These are phyloP conservation scores for Parascedosporium putredinis DNA, from an alignment of 2,329 filamentous ascomycete genomes.

Conservation along the genomic window DNA sequence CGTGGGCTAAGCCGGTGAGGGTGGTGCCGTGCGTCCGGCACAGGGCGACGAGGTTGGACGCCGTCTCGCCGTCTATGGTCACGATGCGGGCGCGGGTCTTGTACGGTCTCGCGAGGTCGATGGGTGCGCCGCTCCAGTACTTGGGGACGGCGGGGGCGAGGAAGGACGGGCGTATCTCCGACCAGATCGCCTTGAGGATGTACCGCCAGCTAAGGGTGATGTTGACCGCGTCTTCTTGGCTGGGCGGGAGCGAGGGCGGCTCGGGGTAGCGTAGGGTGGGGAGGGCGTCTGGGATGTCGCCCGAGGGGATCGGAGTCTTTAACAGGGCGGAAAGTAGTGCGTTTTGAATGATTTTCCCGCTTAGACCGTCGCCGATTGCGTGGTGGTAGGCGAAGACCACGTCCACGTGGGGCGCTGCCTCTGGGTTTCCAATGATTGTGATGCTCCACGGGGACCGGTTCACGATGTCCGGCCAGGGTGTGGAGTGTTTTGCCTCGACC, in stretches of 20 bases:
- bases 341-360: conserved; percentile 37
- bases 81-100: conserved; percentile 26
- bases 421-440: conserved; percentile 20
- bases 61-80: conserved; percentile 19
- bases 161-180: conserved; percentile 27
- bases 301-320: conserved; percentile 1
- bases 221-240: conserved; percentile 30
- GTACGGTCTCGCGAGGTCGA: conserved; percentile 25
- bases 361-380: conserved; percentile 39
- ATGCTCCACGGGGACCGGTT: conserved; percentile 37
- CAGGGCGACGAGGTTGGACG: conserved; percentile 23
- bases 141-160: conserved; percentile 19
- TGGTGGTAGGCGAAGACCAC: conserved; percentile 42
- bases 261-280: conserved; percentile 21
- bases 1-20: conserved; percentile 39
- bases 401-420: conserved; percentile 21
- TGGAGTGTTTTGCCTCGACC: conserved; percentile 26
- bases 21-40: conserved; percentile 32
- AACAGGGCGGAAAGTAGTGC: conserved; percentile 33
- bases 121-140: conserved; percentile 28
- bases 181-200: conserved; percentile 30
- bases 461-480: conserved; percentile 28
- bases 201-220: conserved; percentile 29
- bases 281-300: neutral
- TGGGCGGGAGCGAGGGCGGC: conserved; percentile 22